A percentile compares a stretch with the other conserved stretches of the same genome.
Evolutionary conservation across 2,329 filamentous ascomycete species (phyloP).

Genomic region (Myriosclerotinia curreyana): DNA sequence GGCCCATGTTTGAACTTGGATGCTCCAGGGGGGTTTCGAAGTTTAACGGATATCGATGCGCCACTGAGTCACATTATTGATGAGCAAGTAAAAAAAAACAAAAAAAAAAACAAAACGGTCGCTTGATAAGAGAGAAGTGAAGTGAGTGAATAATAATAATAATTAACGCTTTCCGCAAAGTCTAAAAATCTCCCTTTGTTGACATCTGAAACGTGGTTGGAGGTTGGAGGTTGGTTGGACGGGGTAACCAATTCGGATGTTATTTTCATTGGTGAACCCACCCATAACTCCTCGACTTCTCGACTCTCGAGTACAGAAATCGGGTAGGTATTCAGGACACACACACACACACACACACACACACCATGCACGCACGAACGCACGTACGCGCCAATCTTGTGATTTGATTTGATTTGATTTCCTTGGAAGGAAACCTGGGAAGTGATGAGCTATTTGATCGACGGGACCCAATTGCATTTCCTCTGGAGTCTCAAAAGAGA

Average conservation of each 20-base stretch:
- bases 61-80: neutral
- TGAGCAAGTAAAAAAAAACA: no score
- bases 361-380: neutral
- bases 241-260: constrained; percentile 2
- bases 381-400: constrained; percentile 10
- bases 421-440: constrained; percentile 8
- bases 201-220: constrained; percentile 3
- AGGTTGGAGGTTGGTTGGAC: neutral
- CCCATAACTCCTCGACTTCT: no score
- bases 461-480: neutral
- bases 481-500: no score
- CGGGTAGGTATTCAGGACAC: neutral
- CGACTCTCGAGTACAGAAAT: neutral
- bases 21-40: no score
- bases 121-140: constrained; percentile 6
- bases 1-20: no score
- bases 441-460: neutral
- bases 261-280: constrained; percentile 3
- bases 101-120: constrained; percentile 1
- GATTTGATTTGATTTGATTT: no score
- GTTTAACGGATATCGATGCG: no score
- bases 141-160: no score
- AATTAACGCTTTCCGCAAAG: neutral
- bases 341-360: neutral
- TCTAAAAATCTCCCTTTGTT: constrained; percentile 16